Evolutionary conservation across 345 rosid genomes (phyloP).

Genomic region (Populus nigra): DNA sequence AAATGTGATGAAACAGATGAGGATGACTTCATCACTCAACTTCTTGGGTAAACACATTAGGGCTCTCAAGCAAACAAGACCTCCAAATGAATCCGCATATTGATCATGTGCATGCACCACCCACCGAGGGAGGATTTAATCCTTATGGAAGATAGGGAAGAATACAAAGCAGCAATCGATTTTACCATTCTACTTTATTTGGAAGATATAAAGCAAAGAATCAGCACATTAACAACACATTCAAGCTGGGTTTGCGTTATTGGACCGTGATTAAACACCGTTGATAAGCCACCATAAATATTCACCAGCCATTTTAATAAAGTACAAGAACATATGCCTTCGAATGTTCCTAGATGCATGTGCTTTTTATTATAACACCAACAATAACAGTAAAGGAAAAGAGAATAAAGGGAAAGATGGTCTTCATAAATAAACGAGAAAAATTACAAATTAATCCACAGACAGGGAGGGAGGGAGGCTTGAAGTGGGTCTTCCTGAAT

Average conservation of each 20-base stretch:
- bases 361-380: conserved; percentile 25
- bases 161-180: conserved; percentile 25
- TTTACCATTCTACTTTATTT: conserved; percentile 14
- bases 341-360: conserved; percentile 55
- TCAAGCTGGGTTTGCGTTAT: conserved; percentile 21
- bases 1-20: neutral
- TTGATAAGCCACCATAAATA: conserved; percentile 18
- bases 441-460: conserved; percentile 1
- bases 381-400: conserved; percentile 26
- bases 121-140: neutral
- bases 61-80: neutral
- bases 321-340: conserved; percentile 46
- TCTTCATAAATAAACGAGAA: conserved; percentile 24
- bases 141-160: neutral
- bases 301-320: conserved; percentile 21
- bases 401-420: conserved; percentile 32
- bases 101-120: neutral
- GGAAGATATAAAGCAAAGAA: conserved; percentile 27
- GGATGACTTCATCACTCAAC: neutral
- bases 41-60: neutral
- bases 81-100: neutral
- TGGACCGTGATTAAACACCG: conserved; percentile 29
- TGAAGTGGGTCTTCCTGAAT: conserved; percentile 32
- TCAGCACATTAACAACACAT: conserved; percentile 25
- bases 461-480: conserved; percentile 9